phyloP scores from a whole-genome alignment of 1,139 yeast genomes.

The Scheffersomyces titani region DNA sequence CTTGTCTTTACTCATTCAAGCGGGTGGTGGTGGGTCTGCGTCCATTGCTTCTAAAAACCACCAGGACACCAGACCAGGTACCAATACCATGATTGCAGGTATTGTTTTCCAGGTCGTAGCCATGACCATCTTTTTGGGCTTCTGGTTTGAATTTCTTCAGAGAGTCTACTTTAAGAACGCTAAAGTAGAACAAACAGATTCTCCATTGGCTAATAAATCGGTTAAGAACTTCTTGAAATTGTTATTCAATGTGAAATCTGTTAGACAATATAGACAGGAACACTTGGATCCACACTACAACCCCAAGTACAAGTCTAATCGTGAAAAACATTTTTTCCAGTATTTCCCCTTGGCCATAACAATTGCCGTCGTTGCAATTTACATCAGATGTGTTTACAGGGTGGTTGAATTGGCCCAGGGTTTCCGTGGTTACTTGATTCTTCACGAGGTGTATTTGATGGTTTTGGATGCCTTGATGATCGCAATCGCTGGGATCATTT shows the following conservation, averaged over 20 bases:
- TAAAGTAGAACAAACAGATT: constrained; percentile 15
- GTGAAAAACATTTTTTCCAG: constrained; percentile 41
- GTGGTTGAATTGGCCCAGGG: constrained; percentile 80
- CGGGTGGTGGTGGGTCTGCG: constrained; percentile 80
- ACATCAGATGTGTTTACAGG: constrained; percentile 77
- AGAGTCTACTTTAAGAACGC: constrained; percentile 42
- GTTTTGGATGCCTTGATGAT: constrained; percentile 79
- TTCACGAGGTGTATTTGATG: constrained; percentile 72
- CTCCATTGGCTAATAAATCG: constrained; percentile 26
- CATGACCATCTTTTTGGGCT: constrained; percentile 61
- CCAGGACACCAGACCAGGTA: constrained; percentile 51
- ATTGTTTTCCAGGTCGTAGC: constrained; percentile 75
- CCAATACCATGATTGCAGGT: constrained; percentile 81
- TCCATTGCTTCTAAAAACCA: constrained; percentile 50
- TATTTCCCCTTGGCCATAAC: constrained; percentile 56
- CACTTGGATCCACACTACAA: constrained; percentile 37
- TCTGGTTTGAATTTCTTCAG: constrained; percentile 57
- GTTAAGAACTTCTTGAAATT: constrained; percentile 29
- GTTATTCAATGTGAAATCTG: constrained; percentile 27
- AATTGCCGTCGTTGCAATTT: constrained; percentile 57
- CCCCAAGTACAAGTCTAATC: constrained; percentile 40
- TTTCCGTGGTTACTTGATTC: constrained; percentile 69
- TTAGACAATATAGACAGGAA: constrained; percentile 19
- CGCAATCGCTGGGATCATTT: constrained; percentile 40
- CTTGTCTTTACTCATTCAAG: constrained; percentile 72